These are phyloP conservation scores for Aspergillus bridgeri DNA, from an alignment of 495 filamentous ascomycete genomes.

Conservation along the genomic window DNA sequence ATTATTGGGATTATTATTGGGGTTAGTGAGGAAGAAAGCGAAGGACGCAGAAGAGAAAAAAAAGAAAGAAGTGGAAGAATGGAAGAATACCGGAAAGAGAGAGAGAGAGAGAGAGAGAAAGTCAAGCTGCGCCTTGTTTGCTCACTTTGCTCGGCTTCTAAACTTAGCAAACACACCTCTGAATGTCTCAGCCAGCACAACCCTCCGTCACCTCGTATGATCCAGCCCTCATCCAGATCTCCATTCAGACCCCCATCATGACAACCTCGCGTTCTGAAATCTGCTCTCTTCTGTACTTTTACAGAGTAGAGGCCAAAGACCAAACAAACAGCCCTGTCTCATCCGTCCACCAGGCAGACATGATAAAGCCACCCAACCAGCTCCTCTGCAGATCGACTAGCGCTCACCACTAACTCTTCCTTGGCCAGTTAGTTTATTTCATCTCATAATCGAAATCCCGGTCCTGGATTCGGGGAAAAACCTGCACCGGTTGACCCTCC, in stretches of 20 bases:
- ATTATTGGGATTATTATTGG: too few species aligned
- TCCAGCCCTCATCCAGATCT: too few species aligned
- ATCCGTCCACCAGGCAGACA: neutral
- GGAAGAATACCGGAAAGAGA: neutral
- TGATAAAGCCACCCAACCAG: neutral
- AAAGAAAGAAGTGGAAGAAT: too few species aligned
- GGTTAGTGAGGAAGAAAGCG: neutral
- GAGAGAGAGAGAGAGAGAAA: neutral
- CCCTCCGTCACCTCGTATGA: neutral
- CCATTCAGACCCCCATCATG: too few species aligned
- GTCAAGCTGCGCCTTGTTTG: conserved; percentile 24
- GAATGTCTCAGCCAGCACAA: conserved; percentile 19
- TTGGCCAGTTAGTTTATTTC: neutral
- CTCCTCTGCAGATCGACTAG: neutral
- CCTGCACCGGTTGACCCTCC: too few species aligned
- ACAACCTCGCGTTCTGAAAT: too few species aligned
- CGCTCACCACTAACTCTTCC: neutral
- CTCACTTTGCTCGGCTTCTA: conserved; percentile 20
- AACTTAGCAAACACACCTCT: conserved; percentile 28
- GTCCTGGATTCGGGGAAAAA: neutral
- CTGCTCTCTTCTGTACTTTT: too few species aligned
- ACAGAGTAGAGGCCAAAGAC: too few species aligned
- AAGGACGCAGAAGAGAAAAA: conserved; percentile 7
- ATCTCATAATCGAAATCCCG: neutral
- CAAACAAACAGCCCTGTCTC: too few species aligned